Percentiles rank a stretch among this genome's conserved stretches.
Evolutionary conservation across 2,329 filamentous ascomycete genomes (phyloP).

Genomic region (Epicoccum sorghinum): DNA sequence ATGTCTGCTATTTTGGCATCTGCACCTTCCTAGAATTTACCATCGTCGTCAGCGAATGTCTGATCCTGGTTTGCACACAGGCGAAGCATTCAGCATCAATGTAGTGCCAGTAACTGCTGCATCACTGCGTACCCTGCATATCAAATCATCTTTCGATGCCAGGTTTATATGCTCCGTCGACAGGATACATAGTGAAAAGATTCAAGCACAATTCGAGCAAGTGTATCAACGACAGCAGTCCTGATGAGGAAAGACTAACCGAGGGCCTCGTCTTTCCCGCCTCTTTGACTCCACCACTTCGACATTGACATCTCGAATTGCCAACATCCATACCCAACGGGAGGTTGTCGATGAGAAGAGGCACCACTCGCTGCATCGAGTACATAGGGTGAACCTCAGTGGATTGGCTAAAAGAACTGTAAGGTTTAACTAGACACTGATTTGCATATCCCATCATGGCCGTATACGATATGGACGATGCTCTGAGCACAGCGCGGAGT

Average conservation of each 20-base stretch:
- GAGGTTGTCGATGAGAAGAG: too few relatives aligned
- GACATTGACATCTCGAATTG: background rate
- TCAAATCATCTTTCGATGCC: too few relatives aligned
- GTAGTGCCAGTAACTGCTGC: too few relatives aligned
- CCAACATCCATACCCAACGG: too few relatives aligned
- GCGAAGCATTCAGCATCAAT: too few relatives aligned
- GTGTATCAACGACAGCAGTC: background rate
- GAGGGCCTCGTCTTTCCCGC: background rate
- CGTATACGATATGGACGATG: slow-evolving; percentile 24
- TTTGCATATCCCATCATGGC: background rate
- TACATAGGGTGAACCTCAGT: too few relatives aligned
- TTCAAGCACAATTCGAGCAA: background rate
- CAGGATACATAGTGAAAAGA: background rate
- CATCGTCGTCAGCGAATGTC: too few relatives aligned
- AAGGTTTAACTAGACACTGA: background rate
- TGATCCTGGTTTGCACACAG: too few relatives aligned
- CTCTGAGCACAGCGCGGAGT: slow-evolving; percentile 15
- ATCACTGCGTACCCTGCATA: too few relatives aligned
- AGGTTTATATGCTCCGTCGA: background rate
- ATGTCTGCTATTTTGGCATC: too few relatives aligned
- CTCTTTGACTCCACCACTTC: background rate
- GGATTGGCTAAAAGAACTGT: background rate
- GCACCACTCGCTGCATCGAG: too few relatives aligned
- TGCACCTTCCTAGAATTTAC: too few relatives aligned
- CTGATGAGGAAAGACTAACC: slow-evolving; percentile 8